Evolutionary conservation across 306 rosid genomes (phyloP), one percentile per base, ranked within the genome.

Genomic region (Cicer chorassanicum): DNA sequence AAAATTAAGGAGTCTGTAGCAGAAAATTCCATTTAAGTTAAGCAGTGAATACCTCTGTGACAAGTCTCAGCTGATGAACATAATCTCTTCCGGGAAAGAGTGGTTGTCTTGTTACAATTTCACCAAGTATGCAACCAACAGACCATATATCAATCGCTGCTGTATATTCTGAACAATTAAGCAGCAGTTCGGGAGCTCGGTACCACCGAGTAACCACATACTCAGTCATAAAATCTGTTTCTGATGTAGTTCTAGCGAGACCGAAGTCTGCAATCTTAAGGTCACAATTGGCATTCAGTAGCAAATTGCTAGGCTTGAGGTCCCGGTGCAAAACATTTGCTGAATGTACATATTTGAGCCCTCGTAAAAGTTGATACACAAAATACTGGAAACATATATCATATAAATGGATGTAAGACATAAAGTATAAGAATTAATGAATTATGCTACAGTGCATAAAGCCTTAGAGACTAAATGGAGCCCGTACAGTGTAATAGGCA

Each of bases 71-170:
- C 88, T 94, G 98, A 85, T 94, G 97, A 67, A 94, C 97, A 82
- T 94, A 94, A 80, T 94, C 98, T 85, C 53, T 90, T 67, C 97
- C 98, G 10, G 98, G 97, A 82, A 94, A 94, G 57, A 94, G 87
- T 36, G 97, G 98, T 36, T 84, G 82, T 69, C 97, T 88, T 63
- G 92, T 90, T 86, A 90, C 80, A 44, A 90, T 94, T 86, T 94
- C 98, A 62, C 97, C 98, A 11, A 94, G 91, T 77, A 94, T 94
- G 82, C 98, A 94, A 60, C 98, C 98, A 68, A 94, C 96, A 7
- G 98, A 94, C 98, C 98, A 91, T 65, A 94, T 91, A 84, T 94
- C 97, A 67, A 94, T 94, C 72, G 97, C 98, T 54, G 95, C 97
- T 7, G 96, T 91, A 81, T 91, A 94, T 76, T 94, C 98, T 2